Conservation (phyloP, 2,329 filamentous ascomycete genomes). For the Fusarium pseudonygamai region DNA sequence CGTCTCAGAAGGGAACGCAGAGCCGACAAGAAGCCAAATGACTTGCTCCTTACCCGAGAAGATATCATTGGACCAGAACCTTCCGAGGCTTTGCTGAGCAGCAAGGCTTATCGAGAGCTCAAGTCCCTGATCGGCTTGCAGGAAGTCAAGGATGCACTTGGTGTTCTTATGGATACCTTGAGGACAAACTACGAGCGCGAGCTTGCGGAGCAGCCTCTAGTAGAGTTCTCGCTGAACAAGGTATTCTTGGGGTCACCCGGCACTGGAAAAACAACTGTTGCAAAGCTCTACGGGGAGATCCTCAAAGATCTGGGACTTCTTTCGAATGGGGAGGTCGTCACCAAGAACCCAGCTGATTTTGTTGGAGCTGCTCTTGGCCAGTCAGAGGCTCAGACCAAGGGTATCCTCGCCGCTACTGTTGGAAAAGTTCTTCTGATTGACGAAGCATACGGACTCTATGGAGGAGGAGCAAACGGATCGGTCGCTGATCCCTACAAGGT, state of each 20-base stretch:
- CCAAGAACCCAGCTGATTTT: slow-evolving; percentile 80
- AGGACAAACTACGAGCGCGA: slow-evolving; percentile 73
- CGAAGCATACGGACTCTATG: slow-evolving; percentile 76
- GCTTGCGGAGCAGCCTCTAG: slow-evolving; percentile 64
- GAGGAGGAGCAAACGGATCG: slow-evolving; percentile 49
- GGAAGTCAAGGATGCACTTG: slow-evolving; percentile 70
- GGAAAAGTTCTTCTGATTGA: slow-evolving; percentile 85
- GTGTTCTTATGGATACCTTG: slow-evolving; percentile 67
- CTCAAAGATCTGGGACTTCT: slow-evolving; percentile 73
- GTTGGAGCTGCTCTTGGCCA: slow-evolving; percentile 69
- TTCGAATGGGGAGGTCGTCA: slow-evolving; percentile 74
- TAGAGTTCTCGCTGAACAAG: slow-evolving; percentile 72
- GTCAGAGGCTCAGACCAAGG: slow-evolving; percentile 78
- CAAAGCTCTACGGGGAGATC: slow-evolving; percentile 76
- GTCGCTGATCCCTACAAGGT: slow-evolving; percentile 60
- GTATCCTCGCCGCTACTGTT: slow-evolving; percentile 69
- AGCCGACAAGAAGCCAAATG: slow-evolving; percentile 56
- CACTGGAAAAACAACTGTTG: slow-evolving; percentile 80
- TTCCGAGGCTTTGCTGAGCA: slow-evolving; percentile 59
- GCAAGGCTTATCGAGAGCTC: slow-evolving; percentile 66
- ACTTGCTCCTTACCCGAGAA: slow-evolving; percentile 68
- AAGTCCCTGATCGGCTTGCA: slow-evolving; percentile 66
- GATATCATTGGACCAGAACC: slow-evolving; percentile 79
- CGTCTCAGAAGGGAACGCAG: slow-evolving; percentile 61
- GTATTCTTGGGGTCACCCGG: slow-evolving; percentile 78